These are phyloP conservation scores for Tuber melanosporum DNA, from an alignment of 495 filamentous ascomycete genomes.

Conservation along the genomic window DNA sequence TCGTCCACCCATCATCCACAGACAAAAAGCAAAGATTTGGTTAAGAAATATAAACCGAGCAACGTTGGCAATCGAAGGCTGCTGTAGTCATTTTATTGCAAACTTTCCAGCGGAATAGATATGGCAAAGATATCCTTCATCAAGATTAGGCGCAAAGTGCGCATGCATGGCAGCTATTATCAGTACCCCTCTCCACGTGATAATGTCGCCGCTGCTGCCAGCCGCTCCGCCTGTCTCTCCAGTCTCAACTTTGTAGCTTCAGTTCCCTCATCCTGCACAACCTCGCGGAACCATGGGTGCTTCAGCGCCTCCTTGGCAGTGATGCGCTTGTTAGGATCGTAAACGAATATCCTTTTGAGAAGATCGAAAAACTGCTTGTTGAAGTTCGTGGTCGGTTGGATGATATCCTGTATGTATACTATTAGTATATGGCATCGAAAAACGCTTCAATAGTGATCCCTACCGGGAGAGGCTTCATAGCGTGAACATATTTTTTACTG, in stretches of 20 bases:
- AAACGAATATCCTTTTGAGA: slow-evolving; percentile 83
- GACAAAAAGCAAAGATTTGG: slow-evolving; percentile 1
- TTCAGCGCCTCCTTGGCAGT: slow-evolving; percentile 85
- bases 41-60: slow-evolving; percentile 3
- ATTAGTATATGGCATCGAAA: slow-evolving; percentile 5
- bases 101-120: neutral
- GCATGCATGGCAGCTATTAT: neutral
- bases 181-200: slow-evolving; percentile 1
- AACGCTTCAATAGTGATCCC: slow-evolving; percentile 34
- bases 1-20: neutral
- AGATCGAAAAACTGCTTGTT: slow-evolving; percentile 82
- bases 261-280: slow-evolving; percentile 80
- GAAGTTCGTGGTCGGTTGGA: slow-evolving; percentile 70
- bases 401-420: slow-evolving; percentile 63
- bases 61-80: neutral
- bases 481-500: slow-evolving; percentile 84
- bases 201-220: slow-evolving; percentile 27
- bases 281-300: slow-evolving; percentile 91
- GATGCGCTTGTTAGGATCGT: slow-evolving; percentile 83
- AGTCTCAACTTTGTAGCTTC: slow-evolving; percentile 73
- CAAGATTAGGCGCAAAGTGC: neutral
- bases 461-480: slow-evolving; percentile 86
- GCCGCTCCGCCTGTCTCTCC: slow-evolving; percentile 47
- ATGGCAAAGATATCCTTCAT: neutral
- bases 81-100: neutral